Evolutionary conservation across 139 green algal species (phyloP), one percentile per base, ranked within the genome.

Genomic region (Chlamydomonas sphaeroides): DNA sequence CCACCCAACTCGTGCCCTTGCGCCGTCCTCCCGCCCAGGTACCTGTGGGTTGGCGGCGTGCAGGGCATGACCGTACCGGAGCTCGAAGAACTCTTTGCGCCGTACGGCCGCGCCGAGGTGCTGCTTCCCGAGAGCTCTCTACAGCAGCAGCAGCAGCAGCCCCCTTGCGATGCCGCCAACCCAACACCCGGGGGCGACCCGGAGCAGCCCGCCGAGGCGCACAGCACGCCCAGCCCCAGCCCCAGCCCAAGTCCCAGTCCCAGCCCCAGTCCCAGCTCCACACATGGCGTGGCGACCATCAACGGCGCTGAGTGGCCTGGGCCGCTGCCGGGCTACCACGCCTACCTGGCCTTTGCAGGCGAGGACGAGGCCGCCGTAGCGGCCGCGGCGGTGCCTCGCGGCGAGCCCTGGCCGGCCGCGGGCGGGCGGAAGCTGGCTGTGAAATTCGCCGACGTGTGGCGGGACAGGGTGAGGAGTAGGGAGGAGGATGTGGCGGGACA

Each of bases 1-100:
- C 51, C 15, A 10, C 51, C 4, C 17, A 61, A 28, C 51, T 17
- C 17, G 4, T 25, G 4, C 20, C 17, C 51, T 30, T 28, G n/a
- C n/a, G 26, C 61, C 61, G 7, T 26, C 42, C 20, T n/a, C n/a
- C n/a, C n/a, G n/a, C 6, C 5, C 42, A 80, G 74, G 28, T 80
- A 71, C 42, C 74, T 80, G 4, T 80, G 74, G 74, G 74, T 80
- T 18, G 74, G 74, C 28, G 74, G 74, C 20, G 74, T 80, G 74
- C 41, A 70, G 32, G 74, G 74, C 74, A 70, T 80, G 74, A 61
- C 74, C 8, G n/a, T 61, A 45, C 59, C n/a, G 30, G 59, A 80
- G 30, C 57, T 80, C 30, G 41, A 41, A 5, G 74, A 70, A 21
- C 30, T 80, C 14, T 80, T 80, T 17, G 74, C 59, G 20, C 74